Evolutionary conservation across 192 early-diverging fungal genomes (phyloP), one percentile per base, ranked within the genome.

Genomic region (Neocallimastix lanati): DNA sequence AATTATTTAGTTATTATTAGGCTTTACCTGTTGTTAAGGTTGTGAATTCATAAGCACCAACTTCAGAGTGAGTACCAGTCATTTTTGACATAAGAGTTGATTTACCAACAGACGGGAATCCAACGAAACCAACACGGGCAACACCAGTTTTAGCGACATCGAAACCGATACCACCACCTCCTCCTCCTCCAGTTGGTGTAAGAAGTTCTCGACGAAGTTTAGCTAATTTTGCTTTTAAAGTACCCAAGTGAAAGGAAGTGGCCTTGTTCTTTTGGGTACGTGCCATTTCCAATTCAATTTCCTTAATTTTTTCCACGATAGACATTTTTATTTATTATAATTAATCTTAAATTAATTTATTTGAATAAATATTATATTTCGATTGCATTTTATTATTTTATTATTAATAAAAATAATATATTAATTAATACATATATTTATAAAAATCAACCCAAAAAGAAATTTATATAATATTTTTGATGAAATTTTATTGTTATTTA

Each of bases 111-210:
- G 95, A 96, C 4, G 96, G 97, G 85, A 99, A 99, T 29, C 96
- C 93, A 83, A 97, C 92, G 82, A 97, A 98, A 29, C 96, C 97
- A 81, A 98, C 94, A 82, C 97, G 94, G 76, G 96, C 96, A n/a
- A 98, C 96, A 85, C 97, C 96, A 35, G 97, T 99, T 80, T 97
- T 96, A 18, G 96, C 96, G 13, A 97, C 97, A 88, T 99, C 97
- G 85, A 99, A 98, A 78, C 97, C 97, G 40, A 96, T 93, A 78
- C 96, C 97, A 35, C 92, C 93, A 29, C 96, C 96, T 67, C 97
- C 96, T 77, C 95, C 91, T 77, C 93, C 91, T 78, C 91, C 89
- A 2, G 90, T 82, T 5, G 96, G 95, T 28, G 93, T 95, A 40
- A 99, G 85, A 77, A 99, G 90, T 88, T 99, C 96, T 85, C 96